Evolutionary conservation across 441 rosid species (phyloP).

Genomic region (Omphalea diandra): DNA sequence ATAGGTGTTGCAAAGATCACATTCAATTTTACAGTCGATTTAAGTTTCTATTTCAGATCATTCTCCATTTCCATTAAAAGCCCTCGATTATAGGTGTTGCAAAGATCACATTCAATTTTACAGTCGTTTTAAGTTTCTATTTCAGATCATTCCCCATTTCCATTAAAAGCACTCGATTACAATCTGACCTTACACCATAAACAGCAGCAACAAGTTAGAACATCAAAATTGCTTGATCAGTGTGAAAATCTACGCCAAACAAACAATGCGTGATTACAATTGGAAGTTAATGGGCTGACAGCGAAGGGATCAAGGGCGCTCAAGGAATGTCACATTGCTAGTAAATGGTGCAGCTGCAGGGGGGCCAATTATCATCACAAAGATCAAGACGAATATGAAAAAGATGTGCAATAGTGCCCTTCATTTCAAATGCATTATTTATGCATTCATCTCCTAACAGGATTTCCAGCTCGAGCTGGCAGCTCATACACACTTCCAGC

Average conservation of each 20-base stretch:
- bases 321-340: neutral
- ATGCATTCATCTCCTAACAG: conserved; percentile 46
- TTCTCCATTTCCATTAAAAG: too few relatives aligned
- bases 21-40: neutral
- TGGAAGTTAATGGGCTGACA: neutral
- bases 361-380: neutral
- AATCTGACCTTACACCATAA: neutral
- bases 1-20: neutral
- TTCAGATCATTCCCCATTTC: neutral
- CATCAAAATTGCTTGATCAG: neutral
- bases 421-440: neutral
- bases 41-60: too few relatives aligned
- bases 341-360: neutral
- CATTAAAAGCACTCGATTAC: neutral
- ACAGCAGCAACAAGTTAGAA: neutral
- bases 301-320: neutral
- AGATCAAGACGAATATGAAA: neutral
- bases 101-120: neutral
- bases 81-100: neutral
- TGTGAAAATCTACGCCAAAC: neutral
- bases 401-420: neutral
- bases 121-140: neutral
- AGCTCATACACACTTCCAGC: conserved; percentile 39
- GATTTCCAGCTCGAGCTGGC: conserved; percentile 51
- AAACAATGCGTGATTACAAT: neutral